phyloP scores from a whole-genome alignment of 768 basidiomycete genomes.

The Suillus ampliporus region DNA sequence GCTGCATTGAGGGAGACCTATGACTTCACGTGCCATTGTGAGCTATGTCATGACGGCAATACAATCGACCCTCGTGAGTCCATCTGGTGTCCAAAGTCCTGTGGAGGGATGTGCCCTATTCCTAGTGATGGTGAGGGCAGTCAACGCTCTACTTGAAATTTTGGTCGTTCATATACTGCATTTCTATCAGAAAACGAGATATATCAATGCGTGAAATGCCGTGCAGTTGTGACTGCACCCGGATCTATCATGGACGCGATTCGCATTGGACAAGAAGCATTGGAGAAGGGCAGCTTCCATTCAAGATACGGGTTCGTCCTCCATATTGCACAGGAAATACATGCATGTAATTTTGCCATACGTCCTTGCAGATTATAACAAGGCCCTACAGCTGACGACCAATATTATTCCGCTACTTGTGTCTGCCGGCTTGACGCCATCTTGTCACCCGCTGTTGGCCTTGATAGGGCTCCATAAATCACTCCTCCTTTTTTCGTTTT shows the following conservation, averaged over 20 bases:
- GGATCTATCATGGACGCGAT: slow-evolving; percentile 66
- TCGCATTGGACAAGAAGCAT: slow-evolving; percentile 73
- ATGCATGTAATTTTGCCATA: slow-evolving; percentile 6
- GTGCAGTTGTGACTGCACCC: slow-evolving; percentile 50
- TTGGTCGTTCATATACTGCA: neutral
- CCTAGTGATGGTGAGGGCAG: slow-evolving; percentile 60
- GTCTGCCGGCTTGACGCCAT: slow-evolving; percentile 62
- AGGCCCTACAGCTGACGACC: slow-evolving; percentile 63
- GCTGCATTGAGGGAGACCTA: slow-evolving; percentile 72
- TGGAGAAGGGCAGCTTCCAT: slow-evolving; percentile 72
- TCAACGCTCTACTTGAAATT: neutral
- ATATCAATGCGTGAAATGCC: slow-evolving; percentile 62
- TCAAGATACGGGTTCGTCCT: slow-evolving; percentile 59
- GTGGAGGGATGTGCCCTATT: slow-evolving; percentile 65
- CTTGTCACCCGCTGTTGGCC: slow-evolving; percentile 79
- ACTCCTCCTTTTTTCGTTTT: slow-evolving; percentile 62
- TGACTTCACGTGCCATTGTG: slow-evolving; percentile 76
- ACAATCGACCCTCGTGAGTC: slow-evolving; percentile 69
- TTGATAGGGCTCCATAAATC: slow-evolving; percentile 74
- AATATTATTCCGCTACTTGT: slow-evolving; percentile 69
- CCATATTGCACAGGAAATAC: slow-evolving; percentile 1
- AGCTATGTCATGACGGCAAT: slow-evolving; percentile 48
- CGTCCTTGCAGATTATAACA: slow-evolving; percentile 53
- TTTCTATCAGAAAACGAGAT: slow-evolving; percentile 48
- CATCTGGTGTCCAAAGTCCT: slow-evolving; percentile 70